These are phyloP conservation scores for Quercus mongolica DNA, from an alignment of 306 rosid species.

Conservation along the genomic window DNA sequence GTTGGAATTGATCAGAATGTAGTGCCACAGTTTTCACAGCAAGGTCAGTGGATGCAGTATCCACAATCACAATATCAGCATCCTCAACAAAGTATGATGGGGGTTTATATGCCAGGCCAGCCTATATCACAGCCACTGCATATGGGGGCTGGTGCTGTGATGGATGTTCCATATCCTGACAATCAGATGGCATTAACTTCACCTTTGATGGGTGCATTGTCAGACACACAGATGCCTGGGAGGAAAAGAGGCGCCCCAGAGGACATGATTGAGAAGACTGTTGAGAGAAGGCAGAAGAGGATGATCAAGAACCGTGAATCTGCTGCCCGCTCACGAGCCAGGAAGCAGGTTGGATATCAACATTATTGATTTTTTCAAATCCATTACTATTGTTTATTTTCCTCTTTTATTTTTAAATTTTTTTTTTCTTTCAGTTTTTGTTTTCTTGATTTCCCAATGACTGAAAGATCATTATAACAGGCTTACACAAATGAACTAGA, in stretches of 20 bases:
- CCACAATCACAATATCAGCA: conserved; percentile 66
- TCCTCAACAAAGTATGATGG: conserved; percentile 70
- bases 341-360: conserved; percentile 67
- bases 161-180: conserved; percentile 63
- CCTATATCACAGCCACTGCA: conserved; percentile 52
- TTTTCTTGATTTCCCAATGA: neutral
- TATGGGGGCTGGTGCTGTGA: conserved; percentile 53
- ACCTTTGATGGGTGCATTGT: conserved; percentile 59
- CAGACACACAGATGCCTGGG: conserved; percentile 57
- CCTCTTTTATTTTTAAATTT: too few relatives aligned
- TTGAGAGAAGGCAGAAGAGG: conserved; percentile 88
- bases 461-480: conserved; percentile 35
- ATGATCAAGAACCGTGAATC: conserved; percentile 98
- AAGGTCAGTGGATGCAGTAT: conserved; percentile 73
- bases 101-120: conserved; percentile 64
- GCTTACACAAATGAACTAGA: conserved; percentile 95
- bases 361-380: neutral
- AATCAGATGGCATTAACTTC: conserved; percentile 59
- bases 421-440: neutral
- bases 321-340: conserved; percentile 97
- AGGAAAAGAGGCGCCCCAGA: conserved; percentile 72
- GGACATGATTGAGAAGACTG: conserved; percentile 69
- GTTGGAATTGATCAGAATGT: conserved; percentile 45
- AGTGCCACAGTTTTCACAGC: conserved; percentile 53
- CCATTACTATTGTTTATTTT: neutral